Evolutionary conservation across 2,329 filamentous ascomycete genomes (phyloP), one percentile per base, ranked within the genome.

Genomic region (Chrysosporium keratinophilum): DNA sequence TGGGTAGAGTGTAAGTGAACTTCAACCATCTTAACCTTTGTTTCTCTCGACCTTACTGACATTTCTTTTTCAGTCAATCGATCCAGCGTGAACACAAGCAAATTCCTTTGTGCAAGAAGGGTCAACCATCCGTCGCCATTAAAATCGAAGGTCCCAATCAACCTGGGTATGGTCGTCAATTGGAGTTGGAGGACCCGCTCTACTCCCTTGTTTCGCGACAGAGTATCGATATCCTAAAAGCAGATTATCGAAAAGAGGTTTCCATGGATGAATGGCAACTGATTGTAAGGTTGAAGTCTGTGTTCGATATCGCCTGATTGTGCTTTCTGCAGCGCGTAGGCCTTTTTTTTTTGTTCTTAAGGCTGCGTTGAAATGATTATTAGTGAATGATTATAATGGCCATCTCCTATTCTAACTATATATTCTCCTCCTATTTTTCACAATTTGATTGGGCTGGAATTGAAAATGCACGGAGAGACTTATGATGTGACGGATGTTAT

Each of bases 41-140:
- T 45, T 28, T 47, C 45, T 35, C 46, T 48, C 52, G 56, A 49
- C 54, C 62, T 65, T 62, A 68, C 58, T 56, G 55, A 56, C 51
- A 33, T 28, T 33, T 1, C 23, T 33, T 65, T 28, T 37, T n/a
- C n/a, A 95, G 90, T n/a, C 87, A 87, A 54, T 90, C 86, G 1
- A 98, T 98, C 66, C 91, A 98, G 72, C 85, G 94, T 67, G 94
- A 98, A 62, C 93, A 98, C 80, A 98, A 98, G 76, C 83, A 93
- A 59, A 84, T 98, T 61, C 80, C 78, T 9, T 78, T 95, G 55
- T 95, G 88, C 76, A 98, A 98, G 73, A 91, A 89, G 74, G 91
- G 91, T 50, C 87, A 95, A 67, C 93, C 94, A n/a, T 94, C 89
- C 1, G 94, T 98, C 9, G 93, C 93, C 17, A 78, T 98, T 76